Conservation (phyloP, 257 asterid species). For the Solanum corneliomulleri region DNA sequence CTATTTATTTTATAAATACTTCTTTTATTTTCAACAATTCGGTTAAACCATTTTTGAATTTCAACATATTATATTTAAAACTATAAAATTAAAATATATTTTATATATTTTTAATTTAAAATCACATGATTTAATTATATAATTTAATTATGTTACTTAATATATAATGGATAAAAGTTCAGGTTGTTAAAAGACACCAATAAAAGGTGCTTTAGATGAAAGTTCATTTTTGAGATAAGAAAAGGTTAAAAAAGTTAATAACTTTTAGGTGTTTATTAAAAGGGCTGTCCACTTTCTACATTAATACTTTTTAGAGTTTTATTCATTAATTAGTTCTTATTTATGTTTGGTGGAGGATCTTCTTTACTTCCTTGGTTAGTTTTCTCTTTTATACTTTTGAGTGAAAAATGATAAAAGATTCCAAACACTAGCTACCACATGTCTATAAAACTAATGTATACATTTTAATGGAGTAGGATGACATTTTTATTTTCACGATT, state of each 20-base stretch:
- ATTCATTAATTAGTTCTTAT: background rate
- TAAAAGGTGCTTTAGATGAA: constrained; percentile 41
- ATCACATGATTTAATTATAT: background rate
- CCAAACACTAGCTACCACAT: background rate
- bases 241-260: constrained; percentile 20
- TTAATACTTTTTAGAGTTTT: background rate
- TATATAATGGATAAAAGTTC: background rate
- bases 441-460: background rate
- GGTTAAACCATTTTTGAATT: too few relatives aligned
- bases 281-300: constrained; percentile 97
- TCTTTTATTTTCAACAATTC: too few relatives aligned
- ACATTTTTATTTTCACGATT: background rate
- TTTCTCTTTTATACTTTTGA: background rate
- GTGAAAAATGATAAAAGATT: background rate
- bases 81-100: too few relatives aligned
- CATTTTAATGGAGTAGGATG: background rate
- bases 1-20: too few relatives aligned
- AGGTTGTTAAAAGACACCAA: background rate
- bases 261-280: constrained; percentile 77
- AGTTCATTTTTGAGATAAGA: constrained; percentile 20
- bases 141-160: background rate
- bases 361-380: background rate
- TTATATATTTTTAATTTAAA: too few relatives aligned
- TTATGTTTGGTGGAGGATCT: constrained; percentile 25
- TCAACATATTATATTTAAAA: too few relatives aligned